A percentile compares a stretch with the other conserved stretches of the same genome.
phyloP scores from a whole-genome alignment of 139 green algal species.

The Penium margaritaceum region DNA sequence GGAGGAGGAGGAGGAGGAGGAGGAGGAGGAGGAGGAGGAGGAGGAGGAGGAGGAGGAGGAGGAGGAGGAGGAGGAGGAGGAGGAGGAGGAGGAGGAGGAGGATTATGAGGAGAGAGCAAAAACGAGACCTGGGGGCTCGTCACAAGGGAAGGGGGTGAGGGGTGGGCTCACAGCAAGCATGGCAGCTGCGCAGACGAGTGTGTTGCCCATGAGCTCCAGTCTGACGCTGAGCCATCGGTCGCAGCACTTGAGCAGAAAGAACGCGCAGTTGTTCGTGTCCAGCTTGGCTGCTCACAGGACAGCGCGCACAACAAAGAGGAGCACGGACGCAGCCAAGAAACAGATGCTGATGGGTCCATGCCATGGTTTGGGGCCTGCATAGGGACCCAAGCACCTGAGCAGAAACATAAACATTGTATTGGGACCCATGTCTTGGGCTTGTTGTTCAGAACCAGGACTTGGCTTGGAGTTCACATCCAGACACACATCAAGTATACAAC shows the following conservation, averaged over 20 bases:
- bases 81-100: not conserved
- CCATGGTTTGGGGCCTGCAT: too few relatives aligned
- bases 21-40: too few relatives aligned
- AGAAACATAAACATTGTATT: too few relatives aligned
- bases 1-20: not conserved
- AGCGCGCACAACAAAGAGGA: not conserved
- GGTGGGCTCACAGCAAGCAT: conserved; percentile 28
- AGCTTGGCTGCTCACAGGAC: conserved; percentile 24
- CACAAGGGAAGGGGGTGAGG: not conserved
- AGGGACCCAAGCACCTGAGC: too few relatives aligned
- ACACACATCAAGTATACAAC: too few relatives aligned
- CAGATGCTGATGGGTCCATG: too few relatives aligned
- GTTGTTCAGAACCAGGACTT: too few relatives aligned
- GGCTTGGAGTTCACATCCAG: too few relatives aligned
- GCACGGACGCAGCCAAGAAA: not conserved
- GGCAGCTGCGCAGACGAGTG: conserved; percentile 32
- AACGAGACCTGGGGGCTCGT: not conserved
- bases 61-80: not conserved
- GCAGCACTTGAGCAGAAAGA: conserved; percentile 42
- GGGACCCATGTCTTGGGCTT: too few relatives aligned
- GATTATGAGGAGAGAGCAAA: not conserved
- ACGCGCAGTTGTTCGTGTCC: conserved; percentile 40
- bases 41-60: too few relatives aligned
- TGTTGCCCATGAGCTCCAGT: conserved; percentile 41
- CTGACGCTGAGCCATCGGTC: conserved; percentile 39